These are phyloP conservation scores for Daldinia eschscholtzii DNA, from an alignment of 2,329 filamentous ascomycete species.

Conservation along the genomic window DNA sequence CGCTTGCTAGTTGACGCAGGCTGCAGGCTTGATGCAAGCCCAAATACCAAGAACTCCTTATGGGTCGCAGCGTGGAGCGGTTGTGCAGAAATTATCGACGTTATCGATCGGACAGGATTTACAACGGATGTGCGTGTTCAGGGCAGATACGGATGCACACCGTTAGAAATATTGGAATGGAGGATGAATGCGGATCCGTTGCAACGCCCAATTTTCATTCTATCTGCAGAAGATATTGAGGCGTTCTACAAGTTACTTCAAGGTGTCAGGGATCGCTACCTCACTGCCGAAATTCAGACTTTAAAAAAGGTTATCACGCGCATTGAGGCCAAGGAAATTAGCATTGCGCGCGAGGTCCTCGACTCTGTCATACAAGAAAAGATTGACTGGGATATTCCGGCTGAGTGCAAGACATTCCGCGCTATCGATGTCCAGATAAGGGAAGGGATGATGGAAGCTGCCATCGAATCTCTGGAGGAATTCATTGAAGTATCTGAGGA, in stretches of 20 bases:
- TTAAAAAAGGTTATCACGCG: conserved; percentile 21
- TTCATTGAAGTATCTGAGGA: conserved; percentile 34
- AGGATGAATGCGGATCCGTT: conserved; percentile 5
- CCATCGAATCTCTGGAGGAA: conserved; percentile 35
- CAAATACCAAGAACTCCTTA: background rate
- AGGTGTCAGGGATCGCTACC: conserved; percentile 31
- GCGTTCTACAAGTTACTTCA: conserved; percentile 22
- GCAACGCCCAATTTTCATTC: background rate
- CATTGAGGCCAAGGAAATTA: conserved; percentile 11
- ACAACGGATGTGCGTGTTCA: conserved; percentile 24
- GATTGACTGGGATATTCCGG: conserved; percentile 26
- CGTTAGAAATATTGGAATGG: conserved; percentile 29
- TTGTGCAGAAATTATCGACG: conserved; percentile 3
- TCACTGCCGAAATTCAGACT: conserved; percentile 23
- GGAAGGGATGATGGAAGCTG: conserved; percentile 33
- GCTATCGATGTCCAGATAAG: conserved; percentile 33
- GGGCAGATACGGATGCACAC: background rate
- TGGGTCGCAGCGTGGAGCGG: background rate
- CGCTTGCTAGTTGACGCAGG: conserved; percentile 26
- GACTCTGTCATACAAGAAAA: conserved; percentile 31
- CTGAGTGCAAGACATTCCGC: conserved; percentile 33
- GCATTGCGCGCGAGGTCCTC: conserved; percentile 16
- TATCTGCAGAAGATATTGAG: conserved; percentile 13
- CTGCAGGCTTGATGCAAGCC: conserved; percentile 8
- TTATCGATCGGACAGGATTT: conserved; percentile 8